Base-by-base conservation (phyloP, 176 grass and related monocot genomes). In the Aegilops umbellulata region DNA sequence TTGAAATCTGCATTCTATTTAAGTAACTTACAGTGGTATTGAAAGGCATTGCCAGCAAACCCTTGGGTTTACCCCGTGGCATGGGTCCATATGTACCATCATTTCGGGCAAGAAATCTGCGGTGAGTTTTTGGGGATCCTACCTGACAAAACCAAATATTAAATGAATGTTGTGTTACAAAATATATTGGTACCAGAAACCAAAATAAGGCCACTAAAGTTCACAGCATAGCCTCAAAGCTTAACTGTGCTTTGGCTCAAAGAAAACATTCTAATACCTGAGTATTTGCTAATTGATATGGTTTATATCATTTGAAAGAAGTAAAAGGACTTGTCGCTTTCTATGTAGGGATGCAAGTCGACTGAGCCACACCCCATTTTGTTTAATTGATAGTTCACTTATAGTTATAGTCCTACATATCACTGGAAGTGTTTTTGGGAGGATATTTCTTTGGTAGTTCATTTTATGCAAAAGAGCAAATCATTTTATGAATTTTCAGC, bases 61-160 rank as follows among this genome's bases (percentile, higher is more conserved):
- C 95, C 87, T 98, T 98, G 7, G 95, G 91, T 85, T 86, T 92
- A 55, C 81, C 86, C 31, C 90, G 91, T 80, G 95, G 95, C 93
- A 98, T 92, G 12, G 95, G 95, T 74, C 95, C 95, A 80, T 98
- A 98, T 61, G 93, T 98, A 83, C 95, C 93, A 77, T 87, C 87
- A 72, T 92, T 89, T 42, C 91, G 91, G 80, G 95, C 95, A 87
- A 98, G 93, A 92, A 84, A 98, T 90, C 93, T 98, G 44, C 93
- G 85, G 27, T 98, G 95, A 63, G 95, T 95, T 82, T 92, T 98
- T 72, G 95, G 93, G n/a, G 95, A 94, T 38, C 95, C 93, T 90
- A 98, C 93, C 95, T 95, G 81, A 66, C n/a, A 81, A 51, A 68
- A 87, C 26, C 47, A 78, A 31, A 68, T 29, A 27, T 71, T 63